These are phyloP conservation scores for Fusarium floridanum DNA, from an alignment of 2,329 filamentous ascomycete genomes.

Conservation along the genomic window DNA sequence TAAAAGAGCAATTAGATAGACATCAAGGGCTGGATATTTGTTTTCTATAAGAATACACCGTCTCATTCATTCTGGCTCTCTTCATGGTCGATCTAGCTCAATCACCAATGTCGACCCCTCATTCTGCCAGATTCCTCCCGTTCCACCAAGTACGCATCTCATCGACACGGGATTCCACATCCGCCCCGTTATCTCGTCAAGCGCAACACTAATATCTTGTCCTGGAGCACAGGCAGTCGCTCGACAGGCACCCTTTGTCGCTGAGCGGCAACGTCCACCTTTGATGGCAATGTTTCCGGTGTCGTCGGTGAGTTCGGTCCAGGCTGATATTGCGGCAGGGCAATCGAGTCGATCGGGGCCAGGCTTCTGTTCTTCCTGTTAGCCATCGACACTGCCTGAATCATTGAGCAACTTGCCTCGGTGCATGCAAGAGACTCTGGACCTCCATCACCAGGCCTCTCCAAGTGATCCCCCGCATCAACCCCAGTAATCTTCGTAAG, in stretches of 20 bases:
- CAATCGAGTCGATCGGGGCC: constrained; percentile 38
- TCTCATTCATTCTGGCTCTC: background rate
- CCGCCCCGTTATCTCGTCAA: constrained; percentile 26
- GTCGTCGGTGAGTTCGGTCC: constrained; percentile 17
- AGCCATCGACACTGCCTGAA: background rate
- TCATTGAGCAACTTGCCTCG: background rate
- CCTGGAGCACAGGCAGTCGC: constrained; percentile 36
- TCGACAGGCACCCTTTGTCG: constrained; percentile 14
- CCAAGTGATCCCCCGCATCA: background rate
- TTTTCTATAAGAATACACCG: constrained; percentile 12
- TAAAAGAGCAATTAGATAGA: background rate
- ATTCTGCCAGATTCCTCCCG: constrained; percentile 40
- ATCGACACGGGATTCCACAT: constrained; percentile 43
- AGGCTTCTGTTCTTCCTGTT: constrained; percentile 12
- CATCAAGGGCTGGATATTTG: background rate
- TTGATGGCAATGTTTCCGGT: constrained; percentile 16
- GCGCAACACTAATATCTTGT: background rate
- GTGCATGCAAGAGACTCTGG: background rate
- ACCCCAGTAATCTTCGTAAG: background rate
- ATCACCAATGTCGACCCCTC: constrained; percentile 29
- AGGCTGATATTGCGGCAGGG: constrained; percentile 33
- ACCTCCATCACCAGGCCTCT: background rate
- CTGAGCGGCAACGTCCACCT: constrained; percentile 27
- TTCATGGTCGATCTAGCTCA: constrained; percentile 22
- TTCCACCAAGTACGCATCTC: constrained; percentile 39